These are phyloP conservation scores for Diddensiella santjacobensis DNA, from an alignment of 805 yeast species.

Conservation along the genomic window DNA sequence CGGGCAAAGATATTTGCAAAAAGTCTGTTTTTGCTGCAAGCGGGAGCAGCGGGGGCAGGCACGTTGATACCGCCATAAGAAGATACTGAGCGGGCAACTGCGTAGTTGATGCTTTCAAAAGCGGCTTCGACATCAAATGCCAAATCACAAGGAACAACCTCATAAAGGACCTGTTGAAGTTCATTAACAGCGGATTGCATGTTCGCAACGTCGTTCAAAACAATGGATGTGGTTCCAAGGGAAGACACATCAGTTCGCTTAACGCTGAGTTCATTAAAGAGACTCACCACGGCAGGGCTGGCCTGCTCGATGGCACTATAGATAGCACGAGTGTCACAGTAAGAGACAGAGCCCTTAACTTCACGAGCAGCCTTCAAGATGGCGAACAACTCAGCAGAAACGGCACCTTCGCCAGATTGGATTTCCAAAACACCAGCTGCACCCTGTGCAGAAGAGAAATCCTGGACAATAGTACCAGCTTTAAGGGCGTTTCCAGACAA, in stretches of 20 bases:
- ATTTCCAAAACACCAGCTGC: background rate
- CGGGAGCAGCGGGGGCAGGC: constrained; percentile 2
- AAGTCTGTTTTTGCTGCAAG: background rate
- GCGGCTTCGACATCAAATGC: background rate
- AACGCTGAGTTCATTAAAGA: background rate
- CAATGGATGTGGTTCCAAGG: constrained; percentile 22
- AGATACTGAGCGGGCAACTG: background rate
- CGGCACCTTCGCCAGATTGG: background rate
- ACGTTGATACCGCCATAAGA: background rate
- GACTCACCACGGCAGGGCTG: background rate
- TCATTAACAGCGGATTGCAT: constrained; percentile 2
- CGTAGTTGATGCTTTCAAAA: background rate
- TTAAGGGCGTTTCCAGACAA: background rate
- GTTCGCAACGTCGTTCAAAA: constrained; percentile 13
- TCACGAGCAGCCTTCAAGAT: background rate
- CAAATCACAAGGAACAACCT: background rate
- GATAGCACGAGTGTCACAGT: background rate
- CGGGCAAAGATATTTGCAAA: constrained; percentile 1
- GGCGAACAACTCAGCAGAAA: background rate
- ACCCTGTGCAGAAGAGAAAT: background rate
- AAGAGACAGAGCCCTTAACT: background rate
- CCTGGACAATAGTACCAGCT: background rate
- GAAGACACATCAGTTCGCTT: constrained; percentile 10
- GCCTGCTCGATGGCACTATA: background rate
- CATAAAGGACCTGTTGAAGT: background rate